Evolutionary conservation across 1,139 yeast genomes (phyloP), one percentile per base, ranked within the genome.

Genomic region (Hemisphaericaspora xylofermentans): DNA sequence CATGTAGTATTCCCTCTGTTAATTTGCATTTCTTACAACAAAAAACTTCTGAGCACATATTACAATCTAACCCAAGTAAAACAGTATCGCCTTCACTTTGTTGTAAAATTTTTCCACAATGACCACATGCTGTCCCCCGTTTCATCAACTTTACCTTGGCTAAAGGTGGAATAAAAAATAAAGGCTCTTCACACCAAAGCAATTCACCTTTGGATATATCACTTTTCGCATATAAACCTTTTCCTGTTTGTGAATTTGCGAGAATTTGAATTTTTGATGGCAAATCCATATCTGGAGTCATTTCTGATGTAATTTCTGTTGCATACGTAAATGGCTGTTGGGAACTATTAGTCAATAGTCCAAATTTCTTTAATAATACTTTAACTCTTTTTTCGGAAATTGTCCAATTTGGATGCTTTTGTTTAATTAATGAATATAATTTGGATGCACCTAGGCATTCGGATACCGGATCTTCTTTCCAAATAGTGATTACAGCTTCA

Each of bases 81-180:
- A 74, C 61, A 2, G 59, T 48, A 54, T 68, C 42, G 7, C 61
- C 57, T 24, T 50, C 51, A 3, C 56, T 40, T 39, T 56, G 57
- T 21, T 74, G 72, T 36, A 85, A 64, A 3, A 84, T 71, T 35
- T 76, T 74, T 1, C 95, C 91, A 66, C 98, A 91, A 54, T 77
- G 76, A 1, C 91, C 73, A 59, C 98, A 91, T 3, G 91, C 88
- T 52, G 79, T 79, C 0, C 94, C 91, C 15, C 66, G 59, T 39
- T 77, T 74, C 48, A 87, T 78, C 44, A 88, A 64, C 36, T 78
- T 74, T 26, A 80, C 61, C 47, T 84, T 77, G 14, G 86, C 93
- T 51, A 87, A 70, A 1, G 88, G 86, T 0, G 95, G 91, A 0
- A 87, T 66, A 30, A 79, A 73, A 40, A 87, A 78, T 39, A 85